Evolutionary conservation across 73 alveolate genomes (phyloP), one percentile per base, ranked within the genome.

Genomic region (Paramecium caudatum): DNA sequence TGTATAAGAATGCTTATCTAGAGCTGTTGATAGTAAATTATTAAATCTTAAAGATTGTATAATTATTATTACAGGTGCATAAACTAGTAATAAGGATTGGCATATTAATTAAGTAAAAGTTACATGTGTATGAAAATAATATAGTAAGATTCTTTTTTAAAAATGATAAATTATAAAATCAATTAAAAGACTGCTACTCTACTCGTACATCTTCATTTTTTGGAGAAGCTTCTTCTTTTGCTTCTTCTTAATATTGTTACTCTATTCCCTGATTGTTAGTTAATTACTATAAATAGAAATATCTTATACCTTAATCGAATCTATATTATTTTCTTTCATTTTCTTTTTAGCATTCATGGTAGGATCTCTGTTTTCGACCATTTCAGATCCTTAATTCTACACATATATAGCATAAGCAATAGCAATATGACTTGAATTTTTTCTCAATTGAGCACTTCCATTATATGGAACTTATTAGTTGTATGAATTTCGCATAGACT

Each of bases 371-470:
- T 47, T 74, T 41, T 41, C 62, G 21, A 21, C 17, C 30, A 21
- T 2, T 19, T 74, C 47, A 17, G 17, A 27, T n/a, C 88, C 69
- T 10, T 7, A 36, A 16, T 25, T 34, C 43, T 43, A 37, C 6
- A 45, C 16, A 19, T 74, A 74, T 1, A 43, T 74, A 16, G 55
- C 17, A 74, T 74, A 74, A 6, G 88, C 17, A 12, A 74, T 74
- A 21, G 88, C 88, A 5, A 74, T 74, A 45, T 74, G 88, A 45
- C 43, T 41, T 4, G 88, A 74, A 74, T 74, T 74, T 41, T 68
- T 37, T 43, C 32, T 74, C 15, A 74, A 74, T 17, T 74, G 23
- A 16, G 69, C 36, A 37, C 25, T 32, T 5, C 15, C 34, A 5
- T 27, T 41, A 7, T 8, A 8, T 41, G 50, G 12, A 8, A 8